phyloP scores from a whole-genome alignment of 345 rosid species.

The Hirschfeldia incana region DNA sequence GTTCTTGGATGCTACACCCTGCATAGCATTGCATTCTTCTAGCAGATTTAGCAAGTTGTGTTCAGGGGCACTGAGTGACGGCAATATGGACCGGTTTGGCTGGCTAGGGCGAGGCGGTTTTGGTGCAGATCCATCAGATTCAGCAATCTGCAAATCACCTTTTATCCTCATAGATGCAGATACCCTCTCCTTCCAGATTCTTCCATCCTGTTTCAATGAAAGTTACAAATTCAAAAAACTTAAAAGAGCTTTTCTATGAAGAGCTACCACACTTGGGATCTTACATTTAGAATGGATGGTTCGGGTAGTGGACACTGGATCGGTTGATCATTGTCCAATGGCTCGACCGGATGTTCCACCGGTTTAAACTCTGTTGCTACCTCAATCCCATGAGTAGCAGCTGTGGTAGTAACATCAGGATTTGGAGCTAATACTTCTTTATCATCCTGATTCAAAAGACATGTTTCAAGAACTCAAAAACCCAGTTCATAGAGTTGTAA shows the following conservation, averaged over 20 bases:
- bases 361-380: conserved; percentile 88
- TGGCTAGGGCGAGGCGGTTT: conserved; percentile 47
- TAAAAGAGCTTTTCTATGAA: not conserved
- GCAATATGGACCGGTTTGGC: conserved; percentile 61
- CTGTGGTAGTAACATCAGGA: conserved; percentile 41
- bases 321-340: conserved; percentile 72
- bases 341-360: conserved; percentile 88
- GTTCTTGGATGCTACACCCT: conserved; percentile 48
- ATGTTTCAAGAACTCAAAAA: conserved; percentile 1
- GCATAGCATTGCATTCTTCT: conserved; percentile 75
- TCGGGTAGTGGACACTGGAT: conserved; percentile 89
- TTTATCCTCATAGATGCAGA: conserved; percentile 60
- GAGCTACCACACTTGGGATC: conserved; percentile 10
- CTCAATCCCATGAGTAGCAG: conserved; percentile 82
- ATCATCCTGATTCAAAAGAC: conserved; percentile 51
- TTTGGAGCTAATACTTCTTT: conserved; percentile 64
- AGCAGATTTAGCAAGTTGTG: conserved; percentile 78
- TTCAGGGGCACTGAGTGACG: conserved; percentile 91
- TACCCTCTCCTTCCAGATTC: conserved; percentile 91
- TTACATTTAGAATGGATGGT: conserved; percentile 90
- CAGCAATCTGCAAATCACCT: conserved; percentile 63
- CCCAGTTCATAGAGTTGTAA: not conserved
- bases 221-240: conserved; percentile 5
- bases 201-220: conserved; percentile 65
- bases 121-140: conserved; percentile 39